Conservation (phyloP, 306 rosid genomes). For the Clitoria ternatea region DNA sequence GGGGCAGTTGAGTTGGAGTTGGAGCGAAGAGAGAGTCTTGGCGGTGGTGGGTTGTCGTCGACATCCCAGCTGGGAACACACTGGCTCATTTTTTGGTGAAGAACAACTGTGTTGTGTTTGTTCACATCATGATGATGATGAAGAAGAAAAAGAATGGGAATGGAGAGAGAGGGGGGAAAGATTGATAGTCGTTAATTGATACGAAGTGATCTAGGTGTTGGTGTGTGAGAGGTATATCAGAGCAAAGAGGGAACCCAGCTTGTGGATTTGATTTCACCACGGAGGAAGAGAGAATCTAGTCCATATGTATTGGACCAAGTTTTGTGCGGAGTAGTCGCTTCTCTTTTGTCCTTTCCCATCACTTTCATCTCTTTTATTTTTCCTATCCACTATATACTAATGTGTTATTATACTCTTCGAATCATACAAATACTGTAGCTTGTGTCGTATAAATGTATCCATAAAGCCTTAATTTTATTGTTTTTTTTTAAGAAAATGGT, state of each 20-base stretch:
- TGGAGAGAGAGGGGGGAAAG: background rate
- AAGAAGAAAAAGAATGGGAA: background rate
- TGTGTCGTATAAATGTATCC: no score
- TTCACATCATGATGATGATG: background rate
- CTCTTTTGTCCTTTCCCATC: constrained; percentile 25
- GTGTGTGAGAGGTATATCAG: background rate
- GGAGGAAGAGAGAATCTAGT: constrained; percentile 34
- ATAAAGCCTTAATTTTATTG: no score
- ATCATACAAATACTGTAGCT: no score
- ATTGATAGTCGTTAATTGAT: background rate
- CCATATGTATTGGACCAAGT: constrained; percentile 30
- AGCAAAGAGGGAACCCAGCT: constrained; percentile 7
- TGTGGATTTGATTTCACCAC: constrained; percentile 32
- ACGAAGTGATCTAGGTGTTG: background rate
- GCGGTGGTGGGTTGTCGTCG: constrained; percentile 34
- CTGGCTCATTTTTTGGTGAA: constrained; percentile 61
- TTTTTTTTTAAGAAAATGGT: no score
- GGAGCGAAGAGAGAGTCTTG: constrained; percentile 42
- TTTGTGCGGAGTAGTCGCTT: constrained; percentile 20
- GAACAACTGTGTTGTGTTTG: background rate
- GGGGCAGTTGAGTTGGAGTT: constrained; percentile 46
- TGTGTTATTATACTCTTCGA: no score
- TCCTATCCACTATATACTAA: no score
- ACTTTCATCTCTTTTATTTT: no score
- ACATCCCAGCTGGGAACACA: constrained; percentile 88